phyloP scores from a whole-genome alignment of 108 stramenopile species.

The Poteriospumella lacustris region DNA sequence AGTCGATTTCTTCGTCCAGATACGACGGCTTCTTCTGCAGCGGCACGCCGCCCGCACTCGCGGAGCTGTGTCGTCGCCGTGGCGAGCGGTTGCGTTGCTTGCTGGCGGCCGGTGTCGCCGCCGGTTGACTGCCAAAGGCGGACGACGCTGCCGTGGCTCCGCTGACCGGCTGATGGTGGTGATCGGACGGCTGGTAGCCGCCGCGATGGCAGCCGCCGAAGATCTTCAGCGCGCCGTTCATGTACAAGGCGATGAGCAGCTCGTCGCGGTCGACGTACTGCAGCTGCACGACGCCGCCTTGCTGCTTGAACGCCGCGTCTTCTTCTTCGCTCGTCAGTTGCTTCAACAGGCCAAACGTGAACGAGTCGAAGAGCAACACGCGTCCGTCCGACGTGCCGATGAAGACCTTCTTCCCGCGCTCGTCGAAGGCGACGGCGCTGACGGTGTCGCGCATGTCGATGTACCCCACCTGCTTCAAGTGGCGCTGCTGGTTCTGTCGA shows the following conservation, averaged over 20 bases:
- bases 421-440: background rate
- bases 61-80: no score
- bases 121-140: no score
- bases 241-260: background rate
- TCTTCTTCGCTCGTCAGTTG: background rate
- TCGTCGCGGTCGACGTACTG: background rate
- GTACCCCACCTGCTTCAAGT: background rate
- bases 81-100: no score
- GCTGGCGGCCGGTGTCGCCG: no score
- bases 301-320: background rate
- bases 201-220: background rate
- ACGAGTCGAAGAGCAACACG: conserved; percentile 1
- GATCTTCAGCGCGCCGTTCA: background rate
- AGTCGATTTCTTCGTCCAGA: no score
- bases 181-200: no score
- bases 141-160: no score
- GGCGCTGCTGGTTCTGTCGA: background rate
- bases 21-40: no score
- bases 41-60: no score
- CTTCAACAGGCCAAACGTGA: background rate
- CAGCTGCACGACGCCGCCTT: background rate
- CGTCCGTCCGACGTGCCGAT: background rate
- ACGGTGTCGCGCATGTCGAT: background rate
- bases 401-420: background rate
- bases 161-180: no score